Conservation (phyloP, 2,329 filamentous ascomycete genomes). For the Xylaria sp. region DNA sequence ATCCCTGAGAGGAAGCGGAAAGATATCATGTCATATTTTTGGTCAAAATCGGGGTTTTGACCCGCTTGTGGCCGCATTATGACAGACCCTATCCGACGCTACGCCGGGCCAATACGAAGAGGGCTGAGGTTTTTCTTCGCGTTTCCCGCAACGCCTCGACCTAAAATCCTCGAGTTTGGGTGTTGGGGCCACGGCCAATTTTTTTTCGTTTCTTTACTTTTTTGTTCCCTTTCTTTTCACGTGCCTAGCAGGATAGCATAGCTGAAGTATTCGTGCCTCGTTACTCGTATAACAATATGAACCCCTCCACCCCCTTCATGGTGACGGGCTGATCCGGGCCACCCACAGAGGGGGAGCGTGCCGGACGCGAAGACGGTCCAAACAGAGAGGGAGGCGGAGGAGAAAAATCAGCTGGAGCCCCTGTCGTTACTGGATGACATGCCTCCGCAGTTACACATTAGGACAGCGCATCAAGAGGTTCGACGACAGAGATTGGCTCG, state of each 20-base stretch:
- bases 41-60: slow-evolving; percentile 59
- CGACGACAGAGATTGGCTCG: slow-evolving; percentile 26
- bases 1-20: slow-evolving; percentile 73
- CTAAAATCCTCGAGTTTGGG: slow-evolving; percentile 7
- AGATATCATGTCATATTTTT: slow-evolving; percentile 67
- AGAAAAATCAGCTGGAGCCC: slow-evolving; percentile 19
- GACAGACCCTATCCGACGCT: slow-evolving; percentile 35
- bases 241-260: slow-evolving; percentile 23
- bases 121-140: slow-evolving; percentile 26
- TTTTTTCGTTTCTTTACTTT: too few relatives aligned
- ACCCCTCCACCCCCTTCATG: slow-evolving; percentile 9
- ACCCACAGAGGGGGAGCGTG: slow-evolving; percentile 22
- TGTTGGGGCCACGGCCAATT: slow-evolving; percentile 18
- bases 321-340: slow-evolving; percentile 23
- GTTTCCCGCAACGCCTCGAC: slow-evolving; percentile 23
- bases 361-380: slow-evolving; percentile 19
- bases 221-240: slow-evolving; percentile 27
- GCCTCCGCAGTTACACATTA: slow-evolving; percentile 30
- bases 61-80: slow-evolving; percentile 39
- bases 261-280: slow-evolving; percentile 17
- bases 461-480: slow-evolving; percentile 26
- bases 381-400: too few relatives aligned
- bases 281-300: slow-evolving; percentile 25
- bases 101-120: slow-evolving; percentile 36
- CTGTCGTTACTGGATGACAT: slow-evolving; percentile 27